phyloP scores from a whole-genome alignment of 345 rosid species.

The Bretschneidera sinensis region DNA sequence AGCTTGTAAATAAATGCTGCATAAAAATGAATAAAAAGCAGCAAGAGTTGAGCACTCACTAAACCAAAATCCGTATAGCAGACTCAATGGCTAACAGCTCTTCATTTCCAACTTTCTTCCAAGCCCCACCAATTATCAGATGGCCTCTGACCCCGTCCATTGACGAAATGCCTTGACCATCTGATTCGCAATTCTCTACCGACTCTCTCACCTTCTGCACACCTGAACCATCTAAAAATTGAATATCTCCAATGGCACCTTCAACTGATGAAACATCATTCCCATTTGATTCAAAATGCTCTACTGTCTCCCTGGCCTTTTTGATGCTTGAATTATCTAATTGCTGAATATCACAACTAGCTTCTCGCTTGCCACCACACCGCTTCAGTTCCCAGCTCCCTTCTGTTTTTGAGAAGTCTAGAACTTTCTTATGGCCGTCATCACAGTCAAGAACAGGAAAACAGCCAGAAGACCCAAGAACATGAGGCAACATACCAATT shows the following conservation, averaged over 20 bases:
- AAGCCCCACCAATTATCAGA: constrained; percentile 45
- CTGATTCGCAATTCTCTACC: constrained; percentile 16
- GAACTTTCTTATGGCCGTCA: constrained; percentile 6
- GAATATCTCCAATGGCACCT: constrained; percentile 24
- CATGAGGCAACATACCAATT: constrained; percentile 68
- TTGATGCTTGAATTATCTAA: constrained; percentile 22
- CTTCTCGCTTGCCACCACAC: constrained; percentile 30
- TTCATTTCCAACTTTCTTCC: constrained; percentile 45
- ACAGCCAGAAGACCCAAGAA: constrained; percentile 53
- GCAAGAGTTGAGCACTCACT: not conserved
- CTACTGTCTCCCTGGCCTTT: constrained; percentile 39
- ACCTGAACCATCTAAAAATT: constrained; percentile 9
- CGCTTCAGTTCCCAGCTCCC: constrained; percentile 20
- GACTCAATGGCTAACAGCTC: constrained; percentile 43
- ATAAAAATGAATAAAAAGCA: too few relatives aligned
- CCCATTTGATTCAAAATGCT: constrained; percentile 11
- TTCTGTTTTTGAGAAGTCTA: constrained; percentile 19
- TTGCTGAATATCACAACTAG: constrained; percentile 10
- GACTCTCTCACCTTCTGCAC: constrained; percentile 26
- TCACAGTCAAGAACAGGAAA: constrained; percentile 53
- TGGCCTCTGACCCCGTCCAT: constrained; percentile 28
- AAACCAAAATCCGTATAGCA: constrained; percentile 37
- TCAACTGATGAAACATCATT: constrained; percentile 7
- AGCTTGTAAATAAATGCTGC: too few relatives aligned
- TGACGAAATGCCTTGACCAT: not conserved